These are phyloP conservation scores for Epichloe amarillans DNA, from an alignment of 2,329 filamentous ascomycete genomes.

Conservation along the genomic window DNA sequence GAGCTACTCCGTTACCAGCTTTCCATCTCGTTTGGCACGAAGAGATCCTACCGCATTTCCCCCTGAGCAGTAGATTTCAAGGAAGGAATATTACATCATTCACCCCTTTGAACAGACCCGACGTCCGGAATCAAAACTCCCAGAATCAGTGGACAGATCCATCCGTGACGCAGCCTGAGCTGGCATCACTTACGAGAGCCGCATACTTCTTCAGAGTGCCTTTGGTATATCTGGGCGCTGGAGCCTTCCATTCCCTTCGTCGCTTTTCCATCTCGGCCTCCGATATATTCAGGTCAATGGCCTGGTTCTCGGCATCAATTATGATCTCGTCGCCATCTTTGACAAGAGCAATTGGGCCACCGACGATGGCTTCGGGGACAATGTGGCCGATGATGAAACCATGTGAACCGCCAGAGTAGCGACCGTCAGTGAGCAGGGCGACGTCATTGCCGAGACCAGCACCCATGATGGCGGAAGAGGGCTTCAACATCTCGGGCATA, in stretches of 20 bases:
- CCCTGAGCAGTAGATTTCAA: background rate
- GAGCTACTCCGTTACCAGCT: background rate
- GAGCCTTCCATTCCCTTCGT: slow-evolving; percentile 47
- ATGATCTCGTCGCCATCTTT: slow-evolving; percentile 66
- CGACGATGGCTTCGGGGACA: slow-evolving; percentile 74
- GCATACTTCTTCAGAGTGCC: slow-evolving; percentile 64
- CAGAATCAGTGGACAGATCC: slow-evolving; percentile 13
- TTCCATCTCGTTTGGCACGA: too few species aligned
- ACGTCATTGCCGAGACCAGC: slow-evolving; percentile 67
- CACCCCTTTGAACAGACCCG: background rate
- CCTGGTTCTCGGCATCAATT: slow-evolving; percentile 66
- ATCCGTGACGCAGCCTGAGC: slow-evolving; percentile 46
- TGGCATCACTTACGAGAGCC: slow-evolving; percentile 42
- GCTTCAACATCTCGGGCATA: slow-evolving; percentile 92
- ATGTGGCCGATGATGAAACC: slow-evolving; percentile 83
- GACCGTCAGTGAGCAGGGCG: slow-evolving; percentile 59
- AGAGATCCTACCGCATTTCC: background rate
- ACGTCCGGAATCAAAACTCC: background rate
- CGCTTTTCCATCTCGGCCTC: slow-evolving; percentile 50
- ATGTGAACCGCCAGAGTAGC: slow-evolving; percentile 71
- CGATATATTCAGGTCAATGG: slow-evolving; percentile 53
- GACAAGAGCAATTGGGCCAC: slow-evolving; percentile 75
- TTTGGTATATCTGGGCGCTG: slow-evolving; percentile 42
- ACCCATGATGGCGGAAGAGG: slow-evolving; percentile 86
- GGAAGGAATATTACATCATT: background rate